phyloP scores from a whole-genome alignment of 768 basidiomycete species.

The Xerocomellus chrysenteron region DNA sequence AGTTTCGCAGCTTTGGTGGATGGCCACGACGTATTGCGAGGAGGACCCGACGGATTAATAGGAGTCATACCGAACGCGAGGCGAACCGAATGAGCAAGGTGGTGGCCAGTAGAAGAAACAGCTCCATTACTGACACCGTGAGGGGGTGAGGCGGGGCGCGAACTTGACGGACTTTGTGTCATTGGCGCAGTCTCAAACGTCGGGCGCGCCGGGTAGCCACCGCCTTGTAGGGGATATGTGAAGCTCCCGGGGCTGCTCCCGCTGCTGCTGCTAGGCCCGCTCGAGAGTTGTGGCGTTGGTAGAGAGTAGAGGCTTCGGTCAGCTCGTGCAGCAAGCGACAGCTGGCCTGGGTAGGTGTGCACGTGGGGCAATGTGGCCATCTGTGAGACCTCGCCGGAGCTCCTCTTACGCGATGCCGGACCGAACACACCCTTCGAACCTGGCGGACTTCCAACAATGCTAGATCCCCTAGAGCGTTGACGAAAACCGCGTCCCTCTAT shows the following conservation, averaged over 20 bases:
- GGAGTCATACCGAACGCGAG: slow-evolving; percentile 93
- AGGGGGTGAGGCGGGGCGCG: slow-evolving; percentile 61
- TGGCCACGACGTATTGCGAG: slow-evolving; percentile 41
- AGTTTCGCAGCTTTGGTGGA: slow-evolving; percentile 22
- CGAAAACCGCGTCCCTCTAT: slow-evolving; percentile 31
- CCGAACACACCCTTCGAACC: slow-evolving; percentile 26
- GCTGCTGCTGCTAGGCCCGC: slow-evolving; percentile 57
- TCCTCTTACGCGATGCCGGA: slow-evolving; percentile 29
- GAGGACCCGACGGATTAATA: slow-evolving; percentile 44
- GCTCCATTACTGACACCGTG: slow-evolving; percentile 33
- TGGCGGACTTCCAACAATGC: slow-evolving; percentile 40
- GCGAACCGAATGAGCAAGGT: slow-evolving; percentile 82
- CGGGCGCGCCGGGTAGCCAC: slow-evolving; percentile 18
- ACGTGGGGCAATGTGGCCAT: slow-evolving; percentile 28
- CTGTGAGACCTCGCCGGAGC: slow-evolving; percentile 32
- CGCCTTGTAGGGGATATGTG: slow-evolving; percentile 37
- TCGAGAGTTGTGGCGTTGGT: slow-evolving; percentile 62
- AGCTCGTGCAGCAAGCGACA: slow-evolving; percentile 28
- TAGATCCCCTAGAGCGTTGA: slow-evolving; percentile 30
- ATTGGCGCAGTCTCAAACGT: slow-evolving; percentile 29
- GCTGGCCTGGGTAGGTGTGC: slow-evolving; percentile 34
- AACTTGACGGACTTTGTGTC: slow-evolving; percentile 48
- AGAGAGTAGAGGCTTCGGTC: slow-evolving; percentile 33
- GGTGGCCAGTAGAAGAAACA: slow-evolving; percentile 44
- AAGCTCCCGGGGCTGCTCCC: slow-evolving; percentile 62